Evolutionary conservation across 148 eudicot species (phyloP).

Genomic region (Salicornia ramosissima): DNA sequence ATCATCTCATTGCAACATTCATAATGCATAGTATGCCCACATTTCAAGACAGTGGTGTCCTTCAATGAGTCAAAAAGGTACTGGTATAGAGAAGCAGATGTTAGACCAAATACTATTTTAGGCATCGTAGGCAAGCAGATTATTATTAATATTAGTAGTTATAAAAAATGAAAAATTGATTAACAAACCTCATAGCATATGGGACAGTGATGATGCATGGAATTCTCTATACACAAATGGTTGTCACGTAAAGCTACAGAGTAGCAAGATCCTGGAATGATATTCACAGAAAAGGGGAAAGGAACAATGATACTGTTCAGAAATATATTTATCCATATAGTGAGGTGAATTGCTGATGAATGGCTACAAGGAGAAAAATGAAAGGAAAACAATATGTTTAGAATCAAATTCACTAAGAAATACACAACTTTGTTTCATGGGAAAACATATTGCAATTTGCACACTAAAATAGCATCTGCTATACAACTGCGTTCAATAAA

Average conservation of each 20-base stretch:
- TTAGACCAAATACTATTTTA: not conserved
- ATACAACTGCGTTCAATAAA: not conserved
- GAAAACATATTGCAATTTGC: not conserved
- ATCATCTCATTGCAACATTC: constrained; percentile 90
- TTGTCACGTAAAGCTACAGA: constrained; percentile 62
- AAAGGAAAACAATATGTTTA: not conserved
- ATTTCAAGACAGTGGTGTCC: constrained; percentile 77
- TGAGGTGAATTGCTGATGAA: not conserved
- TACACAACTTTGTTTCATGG: not conserved
- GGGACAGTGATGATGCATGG: constrained; percentile 95
- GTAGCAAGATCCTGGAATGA: constrained; percentile 72
- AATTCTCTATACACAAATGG: constrained; percentile 82
- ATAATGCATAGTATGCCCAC: constrained; percentile 96
- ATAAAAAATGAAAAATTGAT: not conserved
- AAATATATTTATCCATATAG: not conserved
- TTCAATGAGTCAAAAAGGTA: constrained; percentile 93
- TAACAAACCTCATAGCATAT: constrained; percentile 85
- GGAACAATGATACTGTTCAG: not conserved
- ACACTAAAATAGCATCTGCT: not conserved
- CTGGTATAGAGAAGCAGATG: constrained; percentile 30
- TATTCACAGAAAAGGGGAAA: not conserved
- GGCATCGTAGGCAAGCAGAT: not conserved
- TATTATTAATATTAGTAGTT: not conserved
- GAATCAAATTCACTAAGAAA: not conserved
- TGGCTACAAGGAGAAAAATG: not conserved